phyloP scores from a whole-genome alignment of 2,329 filamentous ascomycete genomes.

The Colletotrichum nymphaeae region DNA sequence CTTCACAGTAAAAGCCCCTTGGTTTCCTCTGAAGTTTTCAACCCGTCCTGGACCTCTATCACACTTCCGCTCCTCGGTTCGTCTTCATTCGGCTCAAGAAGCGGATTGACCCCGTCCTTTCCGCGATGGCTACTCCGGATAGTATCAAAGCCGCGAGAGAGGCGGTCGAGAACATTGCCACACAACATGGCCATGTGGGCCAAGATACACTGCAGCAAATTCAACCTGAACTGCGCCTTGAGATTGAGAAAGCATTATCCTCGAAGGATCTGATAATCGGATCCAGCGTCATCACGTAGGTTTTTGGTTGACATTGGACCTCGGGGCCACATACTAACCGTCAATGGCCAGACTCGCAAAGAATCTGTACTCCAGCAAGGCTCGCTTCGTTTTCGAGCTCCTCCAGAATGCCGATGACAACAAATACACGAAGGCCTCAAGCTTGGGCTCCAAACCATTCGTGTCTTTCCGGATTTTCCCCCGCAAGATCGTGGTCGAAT shows the following conservation, averaged over 20 bases:
- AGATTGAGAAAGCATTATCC: neutral
- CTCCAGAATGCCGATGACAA: slow-evolving; percentile 68
- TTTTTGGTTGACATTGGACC: neutral
- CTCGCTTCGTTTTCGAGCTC: slow-evolving; percentile 63
- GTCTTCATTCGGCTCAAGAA: no score
- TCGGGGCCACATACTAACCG: neutral
- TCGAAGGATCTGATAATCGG: neutral
- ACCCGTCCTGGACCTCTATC: no score
- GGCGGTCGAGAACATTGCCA: neutral
- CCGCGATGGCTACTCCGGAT: neutral
- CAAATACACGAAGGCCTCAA: slow-evolving; percentile 44
- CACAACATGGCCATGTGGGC: neutral
- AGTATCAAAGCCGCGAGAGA: neutral
- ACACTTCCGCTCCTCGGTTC: no score
- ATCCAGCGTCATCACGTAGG: neutral
- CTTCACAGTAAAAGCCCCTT: no score
- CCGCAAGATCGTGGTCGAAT: slow-evolving; percentile 55
- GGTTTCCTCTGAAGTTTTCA: no score
- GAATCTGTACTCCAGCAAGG: slow-evolving; percentile 55
- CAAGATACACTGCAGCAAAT: neutral
- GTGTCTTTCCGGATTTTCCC: slow-evolving; percentile 50
- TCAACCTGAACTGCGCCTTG: neutral
- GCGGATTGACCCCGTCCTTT: neutral
- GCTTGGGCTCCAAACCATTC: slow-evolving; percentile 40
- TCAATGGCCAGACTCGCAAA: slow-evolving; percentile 49